These are phyloP conservation scores for Vanilla planifolia DNA, from an alignment of 106 monocot species.

Conservation along the genomic window DNA sequence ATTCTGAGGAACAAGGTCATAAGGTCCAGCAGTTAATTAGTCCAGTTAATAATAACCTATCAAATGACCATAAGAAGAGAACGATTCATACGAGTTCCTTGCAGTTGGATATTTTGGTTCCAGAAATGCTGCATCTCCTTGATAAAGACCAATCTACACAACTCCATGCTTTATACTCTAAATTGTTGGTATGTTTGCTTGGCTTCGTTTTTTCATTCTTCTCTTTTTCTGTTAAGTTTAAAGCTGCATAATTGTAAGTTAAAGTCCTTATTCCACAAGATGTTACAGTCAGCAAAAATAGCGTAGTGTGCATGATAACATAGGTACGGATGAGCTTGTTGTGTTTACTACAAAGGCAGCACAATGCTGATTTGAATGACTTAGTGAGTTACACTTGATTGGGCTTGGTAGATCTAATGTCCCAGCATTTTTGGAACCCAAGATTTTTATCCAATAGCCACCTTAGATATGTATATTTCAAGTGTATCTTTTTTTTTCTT, in stretches of 20 bases:
- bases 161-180: conserved; percentile 45
- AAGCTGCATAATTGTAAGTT: neutral
- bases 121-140: conserved; percentile 46
- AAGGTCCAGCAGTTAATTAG: conserved; percentile 21
- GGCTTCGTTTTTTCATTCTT: neutral
- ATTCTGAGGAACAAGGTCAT: conserved; percentile 20
- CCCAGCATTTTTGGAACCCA: neutral
- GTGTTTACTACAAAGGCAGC: neutral
- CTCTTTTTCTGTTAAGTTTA: neutral
- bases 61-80: conserved; percentile 20
- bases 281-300: neutral
- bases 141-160: conserved; percentile 80
- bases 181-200: conserved; percentile 46
- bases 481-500: neutral
- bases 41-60: conserved; percentile 16
- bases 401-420: neutral
- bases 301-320: neutral
- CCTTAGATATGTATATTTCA: neutral
- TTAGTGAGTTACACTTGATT: neutral
- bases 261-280: neutral
- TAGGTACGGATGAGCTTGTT: neutral
- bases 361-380: neutral
- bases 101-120: conserved; percentile 48
- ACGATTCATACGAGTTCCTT: conserved; percentile 16
- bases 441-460: neutral